Percentiles rank a stretch among this genome's conserved stretches.
Evolutionary conservation across 768 basidiomycete genomes (phyloP).

Genomic region (Auriscalpium vulgare): DNA sequence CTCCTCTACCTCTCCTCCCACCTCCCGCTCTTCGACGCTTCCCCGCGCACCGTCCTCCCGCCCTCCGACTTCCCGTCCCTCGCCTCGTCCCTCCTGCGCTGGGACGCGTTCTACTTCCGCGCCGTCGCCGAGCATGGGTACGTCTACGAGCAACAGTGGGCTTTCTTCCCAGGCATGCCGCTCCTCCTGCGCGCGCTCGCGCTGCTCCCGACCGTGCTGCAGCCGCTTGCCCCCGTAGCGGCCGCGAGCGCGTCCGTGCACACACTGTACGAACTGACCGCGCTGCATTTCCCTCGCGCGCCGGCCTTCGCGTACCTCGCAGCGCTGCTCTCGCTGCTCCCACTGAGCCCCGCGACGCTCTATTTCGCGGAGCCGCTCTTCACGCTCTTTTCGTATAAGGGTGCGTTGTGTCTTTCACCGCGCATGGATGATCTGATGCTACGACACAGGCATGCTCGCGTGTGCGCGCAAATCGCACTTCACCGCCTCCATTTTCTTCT

Average conservation of each 20-base stretch:
- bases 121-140: constrained; percentile 56
- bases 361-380: constrained; percentile 82
- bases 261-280: constrained; percentile 46
- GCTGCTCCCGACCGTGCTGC: constrained; percentile 10
- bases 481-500: constrained; percentile 51
- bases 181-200: constrained; percentile 35
- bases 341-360: constrained; percentile 72
- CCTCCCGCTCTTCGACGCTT: constrained; percentile 13
- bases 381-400: constrained; percentile 71
- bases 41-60: constrained; percentile 3
- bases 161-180: constrained; percentile 73
- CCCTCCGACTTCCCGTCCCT: constrained; percentile 2
- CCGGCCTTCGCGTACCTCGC: constrained; percentile 54
- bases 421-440: background rate
- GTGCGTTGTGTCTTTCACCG: constrained; percentile 26
- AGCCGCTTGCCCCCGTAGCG: constrained; percentile 31
- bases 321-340: constrained; percentile 61
- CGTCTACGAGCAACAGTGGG: constrained; percentile 74
- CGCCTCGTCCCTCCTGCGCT: constrained; percentile 47
- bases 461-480: constrained; percentile 44
- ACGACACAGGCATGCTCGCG: constrained; percentile 46
- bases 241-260: constrained; percentile 26
- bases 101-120: constrained; percentile 84
- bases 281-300: constrained; percentile 46
- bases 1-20: constrained; percentile 7